Evolutionary conservation across 2,329 filamentous ascomycete genomes (phyloP), one percentile per base, ranked within the genome.

Genomic region (Sporothrix euskadiensis): DNA sequence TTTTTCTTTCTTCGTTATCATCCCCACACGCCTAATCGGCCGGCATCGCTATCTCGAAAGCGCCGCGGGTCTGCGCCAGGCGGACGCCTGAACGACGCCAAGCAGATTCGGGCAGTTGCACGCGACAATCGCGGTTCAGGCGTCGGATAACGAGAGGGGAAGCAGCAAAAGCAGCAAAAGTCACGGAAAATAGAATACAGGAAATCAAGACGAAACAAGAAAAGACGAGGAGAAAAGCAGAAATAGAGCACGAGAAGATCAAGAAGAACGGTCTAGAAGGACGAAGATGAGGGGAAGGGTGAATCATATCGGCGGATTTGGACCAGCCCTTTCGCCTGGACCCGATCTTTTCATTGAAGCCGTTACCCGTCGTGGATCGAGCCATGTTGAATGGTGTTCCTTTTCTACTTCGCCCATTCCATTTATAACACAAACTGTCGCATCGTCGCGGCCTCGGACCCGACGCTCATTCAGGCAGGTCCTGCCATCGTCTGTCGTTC

Each of bases 61-160:
- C 26, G 39, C 57, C 16, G 22, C 22, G 12, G 44, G 44, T 32
- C 32, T 61, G 57, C 26, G 30, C 22, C 54, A 57, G 54, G 35
- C 19, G 19, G 39, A 22, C 30, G 35, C 35, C 30, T n/a, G 49
- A 26, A 61, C 22, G 22, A 22, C 65, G 54, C 71, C 56, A 70
- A n/a, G 52, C 71, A 69, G 52, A 35, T 71, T 74, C 26, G n/a
- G 73, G 73, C 19, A 74, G 69, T 39, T 71, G 30, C 69, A 72
- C 54, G 69, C 73, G 73, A 71, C 49, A 56, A 68, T 68, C 44
- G 35, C 39, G 61, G 65, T 52, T 68, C 41, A 52, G 16, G 12
- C n/a, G 26, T 68, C 44, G 44, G 44, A 49, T 32, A 32, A 35
- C 26, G 66, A 41, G 32, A 41, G 66, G 47, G 65, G 49, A 41